These are phyloP conservation scores for Prosopis cineraria DNA, from an alignment of 306 rosid genomes.

Conservation along the genomic window DNA sequence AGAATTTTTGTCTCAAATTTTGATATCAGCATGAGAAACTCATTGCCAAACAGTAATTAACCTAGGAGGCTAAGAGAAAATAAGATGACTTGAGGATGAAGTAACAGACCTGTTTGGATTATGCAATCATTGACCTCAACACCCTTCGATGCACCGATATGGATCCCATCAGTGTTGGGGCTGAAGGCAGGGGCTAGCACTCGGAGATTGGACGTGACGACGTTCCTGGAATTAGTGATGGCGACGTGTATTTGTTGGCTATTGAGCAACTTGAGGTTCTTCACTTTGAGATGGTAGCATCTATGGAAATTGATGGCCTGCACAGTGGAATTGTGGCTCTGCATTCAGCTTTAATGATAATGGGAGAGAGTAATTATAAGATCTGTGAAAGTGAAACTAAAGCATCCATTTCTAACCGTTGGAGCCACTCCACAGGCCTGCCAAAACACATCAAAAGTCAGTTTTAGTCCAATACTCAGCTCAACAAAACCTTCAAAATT, in stretches of 20 bases:
- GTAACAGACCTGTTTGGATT: slow-evolving; percentile 51
- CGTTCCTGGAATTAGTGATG: slow-evolving; percentile 50
- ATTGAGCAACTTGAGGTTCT: slow-evolving; percentile 44
- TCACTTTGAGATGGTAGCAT: slow-evolving; percentile 54
- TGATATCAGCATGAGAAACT: no score
- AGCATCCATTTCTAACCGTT: slow-evolving; percentile 63
- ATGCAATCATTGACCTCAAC: slow-evolving; percentile 48
- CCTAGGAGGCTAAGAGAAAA: no score
- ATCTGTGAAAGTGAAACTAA: background rate
- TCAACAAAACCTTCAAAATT: background rate
- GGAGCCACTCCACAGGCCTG: slow-evolving; percentile 91
- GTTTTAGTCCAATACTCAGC: background rate
- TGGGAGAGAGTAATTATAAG: background rate
- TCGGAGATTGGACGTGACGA: slow-evolving; percentile 47
- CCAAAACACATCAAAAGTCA: slow-evolving; percentile 32
- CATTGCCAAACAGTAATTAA: background rate
- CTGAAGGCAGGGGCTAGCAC: slow-evolving; percentile 57
- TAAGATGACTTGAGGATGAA: slow-evolving; percentile 7
- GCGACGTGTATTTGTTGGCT: slow-evolving; percentile 70
- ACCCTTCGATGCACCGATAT: slow-evolving; percentile 52
- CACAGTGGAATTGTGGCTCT: slow-evolving; percentile 33
- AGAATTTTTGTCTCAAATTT: background rate
- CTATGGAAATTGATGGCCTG: slow-evolving; percentile 62
- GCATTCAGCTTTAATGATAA: background rate
- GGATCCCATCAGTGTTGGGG: slow-evolving; percentile 77